A percentile compares a stretch with the other conserved stretches of the same genome.
Evolutionary conservation across 2,329 filamentous ascomycete genomes (phyloP).

Genomic region (Epichloe gansuensis): DNA sequence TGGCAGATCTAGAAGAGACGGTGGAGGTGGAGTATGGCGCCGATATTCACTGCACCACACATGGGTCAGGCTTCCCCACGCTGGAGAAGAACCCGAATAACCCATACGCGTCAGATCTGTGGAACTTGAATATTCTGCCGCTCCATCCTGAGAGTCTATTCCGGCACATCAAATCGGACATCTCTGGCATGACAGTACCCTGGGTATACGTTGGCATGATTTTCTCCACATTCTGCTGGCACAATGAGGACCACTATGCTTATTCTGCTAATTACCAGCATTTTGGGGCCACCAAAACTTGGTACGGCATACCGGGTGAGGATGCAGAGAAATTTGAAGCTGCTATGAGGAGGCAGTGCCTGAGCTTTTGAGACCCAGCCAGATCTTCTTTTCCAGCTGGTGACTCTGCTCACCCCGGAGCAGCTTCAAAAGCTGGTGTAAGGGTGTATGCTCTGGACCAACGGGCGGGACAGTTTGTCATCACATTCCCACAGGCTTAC

Average conservation of each 20-base stretch:
- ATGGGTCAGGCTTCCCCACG: conserved; percentile 93
- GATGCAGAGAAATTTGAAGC: conserved; percentile 92
- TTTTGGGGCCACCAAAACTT: conserved; percentile 95
- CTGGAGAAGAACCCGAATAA: conserved; percentile 83
- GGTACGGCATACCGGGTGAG: conserved; percentile 93
- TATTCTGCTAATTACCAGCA: conserved; percentile 99
- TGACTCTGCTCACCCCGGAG: conserved; percentile 89
- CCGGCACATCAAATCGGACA: conserved; percentile 93
- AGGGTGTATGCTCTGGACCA: conserved; percentile 93
- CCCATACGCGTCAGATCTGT: conserved; percentile 77
- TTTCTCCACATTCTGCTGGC: conserved; percentile 99
- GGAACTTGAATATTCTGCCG: conserved; percentile 91
- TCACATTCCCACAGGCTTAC: conserved; percentile 94
- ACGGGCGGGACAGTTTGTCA: conserved; percentile 85
- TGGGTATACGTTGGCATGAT: conserved; percentile 99
- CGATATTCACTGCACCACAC: conserved; percentile 95
- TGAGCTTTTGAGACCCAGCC: conserved; percentile 91
- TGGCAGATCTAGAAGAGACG: conserved; percentile 86
- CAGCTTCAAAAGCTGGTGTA: conserved; percentile 83
- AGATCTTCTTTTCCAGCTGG: conserved; percentile 89
- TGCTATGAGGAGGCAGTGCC: conserved; percentile 94
- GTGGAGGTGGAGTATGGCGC: conserved; percentile 97
- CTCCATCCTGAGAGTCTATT: conserved; percentile 87
- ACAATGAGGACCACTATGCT: conserved; percentile 95
- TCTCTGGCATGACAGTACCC: conserved; percentile 97